Base-by-base conservation (phyloP, 2,329 filamentous ascomycete genomes). In the Cryphonectria naterciae region DNA sequence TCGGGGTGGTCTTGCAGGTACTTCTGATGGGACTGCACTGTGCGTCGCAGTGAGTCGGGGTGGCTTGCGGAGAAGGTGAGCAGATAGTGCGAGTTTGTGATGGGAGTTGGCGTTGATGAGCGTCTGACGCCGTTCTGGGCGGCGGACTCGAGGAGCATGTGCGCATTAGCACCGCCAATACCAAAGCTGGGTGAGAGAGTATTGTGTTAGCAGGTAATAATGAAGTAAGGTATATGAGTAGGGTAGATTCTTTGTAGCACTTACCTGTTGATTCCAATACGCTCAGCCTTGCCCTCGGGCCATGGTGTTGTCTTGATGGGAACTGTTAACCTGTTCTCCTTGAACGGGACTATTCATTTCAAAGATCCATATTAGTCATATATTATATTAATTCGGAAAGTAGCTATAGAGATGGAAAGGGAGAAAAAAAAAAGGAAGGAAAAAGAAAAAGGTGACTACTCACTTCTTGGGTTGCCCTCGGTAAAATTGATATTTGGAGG, bases 401-500 rank as follows among this genome's bases (percentile, higher is more conserved):
- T 10, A 39, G 2, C 11, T 13, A 2, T 39, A 13, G 11, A 39
- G 10, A 39, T 13, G 10, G 11, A 11, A 39, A 39, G 10, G 1
- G 37, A 1, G 37, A 10, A 2, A 39, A 39, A 39, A 10, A 10
- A 39, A 11, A 39, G 1, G 8, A 7, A n/a, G 19, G 32, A 32
- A 4, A 4, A 52, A n/a, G n/a, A 19, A 10, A 52, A 52, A 22
- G 46, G 46, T n/a, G n/a, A n/a, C 19, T 22, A 54, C 52, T 54
- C 10, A 54, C 52, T 78, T 11, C 74, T 74, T 0, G 79, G 78
- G 43, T 80, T 82, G 0, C 77, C 77, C 0, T 68, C 73, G 0
- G 68, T 67, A 70, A 80, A 82, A 66, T 83, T 80, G 56, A 82
- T 80, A 25, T 79, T 83, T 0, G 81, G 82, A 0, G 80, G 82